Conservation (phyloP, 2,329 filamentous ascomycete species). For the Penicillium sp. region DNA sequence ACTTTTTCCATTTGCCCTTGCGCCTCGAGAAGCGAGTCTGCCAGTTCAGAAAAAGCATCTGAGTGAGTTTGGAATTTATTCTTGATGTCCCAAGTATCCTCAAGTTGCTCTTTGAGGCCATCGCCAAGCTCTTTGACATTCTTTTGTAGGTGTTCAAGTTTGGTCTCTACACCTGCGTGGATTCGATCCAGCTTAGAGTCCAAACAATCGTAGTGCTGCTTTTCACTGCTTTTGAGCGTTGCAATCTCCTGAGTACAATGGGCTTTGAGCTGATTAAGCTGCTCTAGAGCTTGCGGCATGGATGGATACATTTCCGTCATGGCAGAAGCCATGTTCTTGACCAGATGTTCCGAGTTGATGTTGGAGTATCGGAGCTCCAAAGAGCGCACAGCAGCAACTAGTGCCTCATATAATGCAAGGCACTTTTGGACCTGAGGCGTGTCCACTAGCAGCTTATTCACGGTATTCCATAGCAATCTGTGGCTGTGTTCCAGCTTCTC, state of each 20-base stretch:
- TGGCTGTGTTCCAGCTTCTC: neutral
- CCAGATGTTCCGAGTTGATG: slow-evolving; percentile 37
- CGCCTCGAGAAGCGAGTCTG: slow-evolving; percentile 1
- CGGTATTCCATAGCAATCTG: neutral
- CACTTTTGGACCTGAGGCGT: neutral
- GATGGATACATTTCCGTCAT: slow-evolving; percentile 35
- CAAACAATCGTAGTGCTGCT: neutral
- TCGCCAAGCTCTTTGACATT: neutral
- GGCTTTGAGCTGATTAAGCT: slow-evolving; percentile 14
- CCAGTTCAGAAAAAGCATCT: slow-evolving; percentile 3
- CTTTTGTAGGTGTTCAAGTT: neutral
- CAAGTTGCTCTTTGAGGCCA: neutral
- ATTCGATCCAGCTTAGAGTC: neutral
- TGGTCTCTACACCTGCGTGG: neutral
- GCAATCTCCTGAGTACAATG: slow-evolving; percentile 1
- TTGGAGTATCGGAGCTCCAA: slow-evolving; percentile 49
- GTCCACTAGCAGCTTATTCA: neutral
- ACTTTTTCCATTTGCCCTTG: neutral
- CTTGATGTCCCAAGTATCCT: slow-evolving; percentile 1
- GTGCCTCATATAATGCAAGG: slow-evolving; percentile 6
- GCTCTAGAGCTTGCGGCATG: slow-evolving; percentile 18
- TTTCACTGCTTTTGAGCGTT: neutral
- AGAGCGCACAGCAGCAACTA: slow-evolving; percentile 26
- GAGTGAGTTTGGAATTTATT: slow-evolving; percentile 5
- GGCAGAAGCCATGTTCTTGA: slow-evolving; percentile 28